These are phyloP conservation scores for Suaeda aralocaspica DNA, from an alignment of 148 eudicot genomes.

Conservation along the genomic window DNA sequence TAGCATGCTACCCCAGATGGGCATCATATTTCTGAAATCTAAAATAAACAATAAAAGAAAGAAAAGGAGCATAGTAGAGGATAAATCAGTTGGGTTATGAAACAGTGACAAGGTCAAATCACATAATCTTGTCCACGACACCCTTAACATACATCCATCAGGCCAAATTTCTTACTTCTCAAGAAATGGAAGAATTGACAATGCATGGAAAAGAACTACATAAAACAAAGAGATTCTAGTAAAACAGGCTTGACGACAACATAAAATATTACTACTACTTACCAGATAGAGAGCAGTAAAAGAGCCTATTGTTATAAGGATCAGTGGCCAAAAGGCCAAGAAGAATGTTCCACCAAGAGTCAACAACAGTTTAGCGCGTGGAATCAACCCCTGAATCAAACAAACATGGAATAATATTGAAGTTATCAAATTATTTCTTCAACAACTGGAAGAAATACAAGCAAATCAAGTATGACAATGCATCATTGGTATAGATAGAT, in stretches of 20 bases:
- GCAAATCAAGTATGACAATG: neutral
- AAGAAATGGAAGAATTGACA: neutral
- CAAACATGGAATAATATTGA: neutral
- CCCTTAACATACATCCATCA: neutral
- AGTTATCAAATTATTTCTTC: neutral
- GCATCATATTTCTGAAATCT: no score
- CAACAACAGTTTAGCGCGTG: conserved; percentile 80
- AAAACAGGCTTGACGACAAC: no score
- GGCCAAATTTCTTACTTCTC: neutral
- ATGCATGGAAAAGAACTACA: neutral
- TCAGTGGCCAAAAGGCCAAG: conserved; percentile 85
- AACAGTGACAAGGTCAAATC: neutral
- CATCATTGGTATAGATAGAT: neutral
- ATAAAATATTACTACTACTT: no score
- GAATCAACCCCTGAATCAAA: conserved; percentile 71
- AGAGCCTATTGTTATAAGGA: conserved; percentile 52
- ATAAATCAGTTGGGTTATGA: neutral
- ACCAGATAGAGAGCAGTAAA: conserved; percentile 80
- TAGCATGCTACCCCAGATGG: no score
- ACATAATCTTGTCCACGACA: neutral
- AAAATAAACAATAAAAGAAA: no score
- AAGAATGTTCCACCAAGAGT: conserved; percentile 81
- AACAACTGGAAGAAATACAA: neutral
- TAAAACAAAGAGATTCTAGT: no score
- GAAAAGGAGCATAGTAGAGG: neutral